A percentile compares a stretch with the other conserved stretches of the same genome.
phyloP scores from a whole-genome alignment of 73 alveolate species.

The Tetrahymena malaccensis region DNA sequence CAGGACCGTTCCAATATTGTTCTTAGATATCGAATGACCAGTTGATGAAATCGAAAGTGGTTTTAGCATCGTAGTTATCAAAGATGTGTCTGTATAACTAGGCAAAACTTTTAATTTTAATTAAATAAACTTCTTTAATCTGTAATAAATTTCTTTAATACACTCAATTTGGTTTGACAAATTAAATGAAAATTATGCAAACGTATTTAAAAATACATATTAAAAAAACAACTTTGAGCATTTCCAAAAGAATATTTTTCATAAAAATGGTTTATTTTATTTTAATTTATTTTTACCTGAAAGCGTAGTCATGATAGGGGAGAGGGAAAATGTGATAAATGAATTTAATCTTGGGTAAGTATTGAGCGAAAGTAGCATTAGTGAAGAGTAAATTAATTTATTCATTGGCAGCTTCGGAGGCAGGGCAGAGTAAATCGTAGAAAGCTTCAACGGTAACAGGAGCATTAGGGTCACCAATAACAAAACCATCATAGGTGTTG shows the following conservation, averaged over 20 bases:
- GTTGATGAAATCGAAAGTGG: background rate
- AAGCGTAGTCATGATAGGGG: constrained; percentile 38
- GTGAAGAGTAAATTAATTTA: constrained; percentile 7
- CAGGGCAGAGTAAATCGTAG: constrained; percentile 34
- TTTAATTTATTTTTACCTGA: background rate
- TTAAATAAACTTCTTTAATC: background rate
- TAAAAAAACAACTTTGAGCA: too few species aligned
- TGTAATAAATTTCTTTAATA: background rate
- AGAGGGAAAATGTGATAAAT: constrained; percentile 25
- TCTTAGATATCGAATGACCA: background rate
- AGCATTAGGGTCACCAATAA: background rate
- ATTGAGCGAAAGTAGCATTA: constrained; percentile 11
- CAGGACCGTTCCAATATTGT: background rate
- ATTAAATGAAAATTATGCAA: background rate
- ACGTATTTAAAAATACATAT: too few species aligned
- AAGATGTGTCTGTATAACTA: background rate
- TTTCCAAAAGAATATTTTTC: background rate
- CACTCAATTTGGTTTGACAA: too few species aligned
- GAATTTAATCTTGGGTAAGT: constrained; percentile 9
- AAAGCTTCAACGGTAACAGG: constrained; percentile 23
- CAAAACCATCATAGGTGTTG: background rate
- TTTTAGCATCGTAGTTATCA: background rate
- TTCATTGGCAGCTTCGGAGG: constrained; percentile 9
- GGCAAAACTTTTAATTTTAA: background rate
- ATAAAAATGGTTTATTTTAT: background rate